Percentiles rank a stretch among this genome's conserved stretches.
These are phyloP conservation scores for Populus hybrid DNA, from an alignment of 441 rosid species.

Conservation along the genomic window DNA sequence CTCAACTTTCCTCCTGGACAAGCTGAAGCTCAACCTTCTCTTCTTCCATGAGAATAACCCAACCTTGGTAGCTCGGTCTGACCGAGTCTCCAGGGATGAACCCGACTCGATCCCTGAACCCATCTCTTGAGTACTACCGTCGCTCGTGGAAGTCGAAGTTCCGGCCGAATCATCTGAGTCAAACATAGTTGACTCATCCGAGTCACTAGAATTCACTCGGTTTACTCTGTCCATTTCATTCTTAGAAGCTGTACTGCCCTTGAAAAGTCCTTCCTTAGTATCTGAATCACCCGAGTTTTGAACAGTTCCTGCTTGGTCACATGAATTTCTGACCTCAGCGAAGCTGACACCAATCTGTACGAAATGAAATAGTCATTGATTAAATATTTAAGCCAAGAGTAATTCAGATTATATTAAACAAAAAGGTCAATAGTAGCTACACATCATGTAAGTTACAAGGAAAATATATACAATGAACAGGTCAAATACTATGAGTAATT, in stretches of 20 bases:
- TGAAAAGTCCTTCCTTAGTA: constrained; percentile 19
- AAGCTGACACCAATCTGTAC: constrained; percentile 32
- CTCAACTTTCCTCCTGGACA: constrained; percentile 15
- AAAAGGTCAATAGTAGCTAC: neutral
- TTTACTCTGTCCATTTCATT: constrained; percentile 8
- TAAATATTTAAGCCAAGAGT: neutral
- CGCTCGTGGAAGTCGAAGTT: neutral
- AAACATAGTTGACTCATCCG: constrained; percentile 16
- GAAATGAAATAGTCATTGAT: neutral
- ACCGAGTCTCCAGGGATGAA: neutral
- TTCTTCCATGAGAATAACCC: neutral
- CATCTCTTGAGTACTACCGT: neutral
- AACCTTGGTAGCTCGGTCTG: neutral
- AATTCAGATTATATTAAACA: neutral
- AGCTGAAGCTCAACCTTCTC: constrained; percentile 18
- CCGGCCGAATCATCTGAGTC: constrained; percentile 9
- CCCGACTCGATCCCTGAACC: neutral
- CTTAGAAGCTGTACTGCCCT: constrained; percentile 1
- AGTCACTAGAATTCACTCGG: constrained; percentile 7
- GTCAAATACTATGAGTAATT: neutral
- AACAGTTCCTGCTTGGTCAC: constrained; percentile 11
- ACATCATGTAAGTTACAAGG: neutral
- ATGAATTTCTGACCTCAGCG: constrained; percentile 24
- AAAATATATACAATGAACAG: neutral
- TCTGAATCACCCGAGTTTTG: constrained; percentile 18